phyloP scores from a whole-genome alignment of 805 yeast genomes.

The Komagataella kurtzmanii region DNA sequence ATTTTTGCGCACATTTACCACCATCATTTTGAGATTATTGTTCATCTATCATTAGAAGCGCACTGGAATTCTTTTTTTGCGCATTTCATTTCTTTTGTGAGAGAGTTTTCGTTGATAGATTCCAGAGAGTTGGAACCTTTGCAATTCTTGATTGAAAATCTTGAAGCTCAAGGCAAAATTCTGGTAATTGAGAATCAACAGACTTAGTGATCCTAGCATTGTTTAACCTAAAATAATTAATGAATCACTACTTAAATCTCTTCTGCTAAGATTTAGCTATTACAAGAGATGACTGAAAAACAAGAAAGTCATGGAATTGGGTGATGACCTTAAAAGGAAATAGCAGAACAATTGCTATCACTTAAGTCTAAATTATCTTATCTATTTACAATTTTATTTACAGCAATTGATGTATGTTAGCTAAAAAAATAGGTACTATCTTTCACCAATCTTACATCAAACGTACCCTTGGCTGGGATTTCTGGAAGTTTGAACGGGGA shows the following conservation, averaged over 20 bases:
- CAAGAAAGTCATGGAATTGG: neutral
- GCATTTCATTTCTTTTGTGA: conserved; percentile 78
- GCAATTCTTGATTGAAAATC: conserved; percentile 56
- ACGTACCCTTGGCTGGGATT: conserved; percentile 70
- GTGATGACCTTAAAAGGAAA: neutral
- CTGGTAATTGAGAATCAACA: conserved; percentile 6
- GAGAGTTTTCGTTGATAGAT: conserved; percentile 75
- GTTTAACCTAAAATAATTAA: neutral
- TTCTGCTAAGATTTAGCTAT: too few species aligned
- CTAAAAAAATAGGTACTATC: conserved; percentile 72
- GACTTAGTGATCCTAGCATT: neutral
- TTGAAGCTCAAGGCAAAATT: conserved; percentile 83
- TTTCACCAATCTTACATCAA: conserved; percentile 62
- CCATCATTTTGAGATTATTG: conserved; percentile 85
- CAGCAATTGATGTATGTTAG: conserved; percentile 3
- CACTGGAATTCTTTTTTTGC: conserved; percentile 98
- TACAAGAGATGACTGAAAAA: too few species aligned
- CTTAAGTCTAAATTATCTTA: neutral
- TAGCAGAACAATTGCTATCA: neutral
- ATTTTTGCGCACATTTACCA: conserved; percentile 92
- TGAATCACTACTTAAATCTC: too few species aligned
- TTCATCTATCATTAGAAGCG: conserved; percentile 88
- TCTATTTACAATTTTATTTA: neutral
- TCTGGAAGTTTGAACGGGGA: conserved; percentile 61
- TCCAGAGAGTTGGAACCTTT: conserved; percentile 71